phyloP scores from a whole-genome alignment of 2,329 filamentous ascomycete genomes.

The Aspergillus pseudoterreus region DNA sequence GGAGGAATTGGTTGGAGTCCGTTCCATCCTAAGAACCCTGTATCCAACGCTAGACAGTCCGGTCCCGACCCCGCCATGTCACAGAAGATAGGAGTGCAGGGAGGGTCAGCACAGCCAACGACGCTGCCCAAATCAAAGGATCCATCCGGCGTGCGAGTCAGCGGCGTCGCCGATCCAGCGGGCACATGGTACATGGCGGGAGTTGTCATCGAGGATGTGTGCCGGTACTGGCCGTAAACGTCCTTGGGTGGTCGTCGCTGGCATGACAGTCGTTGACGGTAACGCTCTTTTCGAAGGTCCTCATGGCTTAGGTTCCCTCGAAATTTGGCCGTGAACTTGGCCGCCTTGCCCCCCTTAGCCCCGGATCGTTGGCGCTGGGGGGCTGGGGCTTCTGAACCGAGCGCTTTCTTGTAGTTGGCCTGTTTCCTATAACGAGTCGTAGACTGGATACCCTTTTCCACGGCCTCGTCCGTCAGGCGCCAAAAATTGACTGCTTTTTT shows the following conservation, averaged over 20 bases:
- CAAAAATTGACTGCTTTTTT: slow-evolving; percentile 68
- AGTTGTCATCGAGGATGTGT: slow-evolving; percentile 5
- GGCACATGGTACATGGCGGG: slow-evolving; percentile 11
- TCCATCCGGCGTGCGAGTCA: slow-evolving; percentile 14
- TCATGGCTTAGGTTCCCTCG: slow-evolving; percentile 23
- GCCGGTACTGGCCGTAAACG: slow-evolving; percentile 13
- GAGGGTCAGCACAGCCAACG: slow-evolving; percentile 26
- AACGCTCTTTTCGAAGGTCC: slow-evolving; percentile 20
- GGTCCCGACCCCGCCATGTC: slow-evolving; percentile 19
- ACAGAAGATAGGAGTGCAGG: slow-evolving; percentile 25
- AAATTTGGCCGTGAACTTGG: slow-evolving; percentile 32
- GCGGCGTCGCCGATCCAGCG: slow-evolving; percentile 10
- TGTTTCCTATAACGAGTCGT: slow-evolving; percentile 73
- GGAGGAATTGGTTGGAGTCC: slow-evolving; percentile 10
- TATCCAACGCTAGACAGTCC: slow-evolving; percentile 17
- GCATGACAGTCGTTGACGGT: slow-evolving; percentile 12
- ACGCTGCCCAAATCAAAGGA: slow-evolving; percentile 22
- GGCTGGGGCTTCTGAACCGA: slow-evolving; percentile 34
- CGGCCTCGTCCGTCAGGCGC: slow-evolving; percentile 68
- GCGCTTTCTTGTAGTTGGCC: slow-evolving; percentile 36
- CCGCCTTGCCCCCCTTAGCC: slow-evolving; percentile 39
- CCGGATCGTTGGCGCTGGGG: slow-evolving; percentile 40
- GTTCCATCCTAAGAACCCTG: slow-evolving; percentile 18
- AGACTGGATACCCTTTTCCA: slow-evolving; percentile 68
- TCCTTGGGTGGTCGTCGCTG: slow-evolving; percentile 13